A percentile compares a stretch with the other conserved stretches of the same genome.
These are phyloP conservation scores for Sporothrix pallida DNA, from an alignment of 2,329 filamentous ascomycete genomes.

Conservation along the genomic window DNA sequence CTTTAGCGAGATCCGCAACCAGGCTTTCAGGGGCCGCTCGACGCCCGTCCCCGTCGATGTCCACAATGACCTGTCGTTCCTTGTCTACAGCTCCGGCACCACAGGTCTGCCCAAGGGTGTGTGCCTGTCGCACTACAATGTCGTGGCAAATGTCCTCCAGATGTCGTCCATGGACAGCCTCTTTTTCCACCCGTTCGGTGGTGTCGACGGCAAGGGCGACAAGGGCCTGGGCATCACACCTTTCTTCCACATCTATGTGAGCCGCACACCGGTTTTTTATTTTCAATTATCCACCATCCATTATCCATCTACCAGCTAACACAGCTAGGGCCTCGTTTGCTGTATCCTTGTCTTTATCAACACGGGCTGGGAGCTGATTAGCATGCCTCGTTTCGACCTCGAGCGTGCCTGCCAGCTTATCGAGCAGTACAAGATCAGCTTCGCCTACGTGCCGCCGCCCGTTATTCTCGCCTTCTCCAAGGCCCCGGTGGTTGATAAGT, in stretches of 20 bases:
- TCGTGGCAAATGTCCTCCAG: constrained; percentile 75
- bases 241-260: constrained; percentile 89
- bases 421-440: constrained; percentile 76
- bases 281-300: background rate
- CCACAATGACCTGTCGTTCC: constrained; percentile 75
- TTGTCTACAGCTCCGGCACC: constrained; percentile 89
- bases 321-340: constrained; percentile 65
- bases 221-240: constrained; percentile 79
- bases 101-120: constrained; percentile 93
- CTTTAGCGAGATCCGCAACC: constrained; percentile 67
- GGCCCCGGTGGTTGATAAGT: constrained; percentile 76
- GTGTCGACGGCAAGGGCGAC: constrained; percentile 68
- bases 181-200: constrained; percentile 63
- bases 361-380: constrained; percentile 68
- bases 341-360: constrained; percentile 73
- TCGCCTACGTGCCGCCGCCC: constrained; percentile 82
- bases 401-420: constrained; percentile 78
- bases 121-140: constrained; percentile 81
- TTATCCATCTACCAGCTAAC: background rate
- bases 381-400: constrained; percentile 82
- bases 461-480: constrained; percentile 82
- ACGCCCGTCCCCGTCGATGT: constrained; percentile 59
- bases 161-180: constrained; percentile 58
- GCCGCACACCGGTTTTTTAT: constrained; percentile 39
- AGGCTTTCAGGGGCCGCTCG: constrained; percentile 59